Percentiles rank a stretch among this genome's conserved stretches.
Conservation (phyloP, 2,329 filamentous ascomycete genomes). For the Aaosphaeria arxii region DNA sequence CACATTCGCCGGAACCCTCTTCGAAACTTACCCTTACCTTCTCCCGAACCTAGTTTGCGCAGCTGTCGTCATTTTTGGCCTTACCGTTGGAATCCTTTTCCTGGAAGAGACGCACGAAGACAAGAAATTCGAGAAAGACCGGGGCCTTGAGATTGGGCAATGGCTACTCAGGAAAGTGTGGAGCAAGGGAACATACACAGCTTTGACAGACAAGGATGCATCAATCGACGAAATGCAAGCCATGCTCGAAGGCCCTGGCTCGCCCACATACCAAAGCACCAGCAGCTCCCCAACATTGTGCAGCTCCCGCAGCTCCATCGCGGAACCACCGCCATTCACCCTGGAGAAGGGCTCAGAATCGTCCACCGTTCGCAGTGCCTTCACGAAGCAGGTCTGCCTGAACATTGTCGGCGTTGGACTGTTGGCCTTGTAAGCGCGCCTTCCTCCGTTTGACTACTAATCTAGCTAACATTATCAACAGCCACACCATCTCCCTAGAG, state of each 20-base stretch:
- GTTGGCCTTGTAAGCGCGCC: constrained; percentile 77
- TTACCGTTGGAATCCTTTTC: constrained; percentile 77
- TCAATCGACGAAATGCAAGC: constrained; percentile 58
- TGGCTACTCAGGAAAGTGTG: constrained; percentile 54
- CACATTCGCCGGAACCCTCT: constrained; percentile 73
- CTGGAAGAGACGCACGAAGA: constrained; percentile 90
- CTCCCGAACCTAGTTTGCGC: constrained; percentile 91
- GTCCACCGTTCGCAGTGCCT: constrained; percentile 54
- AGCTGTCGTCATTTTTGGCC: constrained; percentile 70
- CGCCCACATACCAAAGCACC: constrained; percentile 60
- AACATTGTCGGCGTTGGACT: constrained; percentile 91
- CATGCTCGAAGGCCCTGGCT: constrained; percentile 54
- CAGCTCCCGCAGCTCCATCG: constrained; percentile 29
- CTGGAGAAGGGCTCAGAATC: constrained; percentile 24
- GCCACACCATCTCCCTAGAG: constrained; percentile 96
- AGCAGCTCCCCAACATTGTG: constrained; percentile 53
- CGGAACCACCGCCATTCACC: constrained; percentile 31
- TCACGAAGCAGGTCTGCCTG: constrained; percentile 80
- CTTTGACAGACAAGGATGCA: constrained; percentile 40
- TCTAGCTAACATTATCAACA: constrained; percentile 36
- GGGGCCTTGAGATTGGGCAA: constrained; percentile 72
- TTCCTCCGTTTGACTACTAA: not conserved
- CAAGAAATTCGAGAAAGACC: constrained; percentile 73
- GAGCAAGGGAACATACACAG: constrained; percentile 22
- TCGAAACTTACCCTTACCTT: constrained; percentile 84